Base-by-base conservation (phyloP, 2,329 filamentous ascomycete genomes). In the Penicillium sp. region DNA sequence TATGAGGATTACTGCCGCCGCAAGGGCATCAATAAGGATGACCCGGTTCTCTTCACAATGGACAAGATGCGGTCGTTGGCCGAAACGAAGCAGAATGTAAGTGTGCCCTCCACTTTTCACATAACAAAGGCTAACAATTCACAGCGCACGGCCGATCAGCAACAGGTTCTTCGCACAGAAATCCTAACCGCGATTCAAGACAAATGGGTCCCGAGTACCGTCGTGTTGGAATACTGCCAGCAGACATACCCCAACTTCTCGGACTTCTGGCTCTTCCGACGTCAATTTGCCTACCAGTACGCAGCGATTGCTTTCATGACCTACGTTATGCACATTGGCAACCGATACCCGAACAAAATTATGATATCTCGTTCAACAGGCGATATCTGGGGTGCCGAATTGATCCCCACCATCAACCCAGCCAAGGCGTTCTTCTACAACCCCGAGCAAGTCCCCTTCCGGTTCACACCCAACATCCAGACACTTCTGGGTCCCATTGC, bases 181-280 rank as follows among this genome's bases (percentile, higher is more conserved):
- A 93, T 96, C n/a, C 91, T 96, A 73, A 89, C 89, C 43, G 90
- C 93, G 2, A 96, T 99, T 64, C 93, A 97, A 75, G 89, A 96
- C 73, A 93, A 93, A 73, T 96, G 89, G 84, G 93, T 97, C 55
- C 90, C 92, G 6, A 87, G 88, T 58, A 91, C 86, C 3, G 81
- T 97, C 59, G 88, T 89, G 23, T 83, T 96, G 53, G 87, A 96
- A 64, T 97, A 93, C 79, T 97, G 97, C 84, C 90, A 93, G 71
- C 82, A 84, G 64, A 90, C 87, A 6, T 97, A 94, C 77, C 89
- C 92, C 31, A 89, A 90, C 62, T 99, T 91, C 75, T 86, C 90
- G 45, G 93, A 97, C 69, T 97, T 97, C 81, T 99, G 93, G 92
- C 85, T 99, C 57, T 99, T 99, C 90, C 90, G 94, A 58, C 88